phyloP scores from a whole-genome alignment of 345 rosid species.

The Arabidopsis thaliana region TAIR10.1 NC_003074.8:12141501-12142000 shows the following conservation, averaged over 20 bases:
- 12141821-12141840: conserved; percentile 25
- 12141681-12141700: conserved; percentile 16
- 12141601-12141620: background rate
- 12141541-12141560: background rate
- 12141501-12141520: too few relatives aligned
- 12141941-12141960: conserved; percentile 8
- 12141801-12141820: conserved; percentile 34
- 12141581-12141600: conserved; percentile 5
- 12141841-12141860: conserved; percentile 20
- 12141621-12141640: background rate
- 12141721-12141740: conserved; percentile 31
- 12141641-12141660: background rate
- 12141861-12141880: conserved; percentile 27
- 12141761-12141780: conserved; percentile 28
- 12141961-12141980: conserved; percentile 18
- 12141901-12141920: conserved; percentile 2
- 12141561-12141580: background rate
- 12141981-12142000: too few relatives aligned
- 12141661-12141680: conserved; percentile 20
- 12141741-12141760: conserved; percentile 35
- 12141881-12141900: conserved; percentile 37
- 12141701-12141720: conserved; percentile 42
- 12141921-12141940: background rate
- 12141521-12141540: background rate
- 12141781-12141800: conserved; percentile 32